Evolutionary conservation across 352 stramenopile species (phyloP).

Genomic region (Lagenidium sp.): DNA sequence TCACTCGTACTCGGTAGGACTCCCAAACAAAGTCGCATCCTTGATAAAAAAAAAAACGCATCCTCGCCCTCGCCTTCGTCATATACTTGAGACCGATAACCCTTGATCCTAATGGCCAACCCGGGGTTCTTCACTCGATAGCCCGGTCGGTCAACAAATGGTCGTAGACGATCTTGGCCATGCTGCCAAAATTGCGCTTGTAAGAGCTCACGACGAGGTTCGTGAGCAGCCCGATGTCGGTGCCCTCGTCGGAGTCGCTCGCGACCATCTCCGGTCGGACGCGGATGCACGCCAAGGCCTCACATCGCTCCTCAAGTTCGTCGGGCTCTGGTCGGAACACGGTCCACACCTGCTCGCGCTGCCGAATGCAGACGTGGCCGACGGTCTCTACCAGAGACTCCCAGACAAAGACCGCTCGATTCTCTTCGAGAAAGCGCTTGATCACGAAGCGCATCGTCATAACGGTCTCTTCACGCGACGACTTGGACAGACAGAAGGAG

Average conservation of each 20-base stretch:
- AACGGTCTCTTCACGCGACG: conserved; percentile 10
- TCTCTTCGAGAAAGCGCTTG: conserved; percentile 13
- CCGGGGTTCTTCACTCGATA: too few species aligned
- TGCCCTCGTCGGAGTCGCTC: conserved; percentile 4
- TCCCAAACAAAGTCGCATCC: too few species aligned
- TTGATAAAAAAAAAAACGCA: too few species aligned
- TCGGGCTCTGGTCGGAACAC: conserved; percentile 1
- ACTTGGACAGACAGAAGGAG: conserved; percentile 20
- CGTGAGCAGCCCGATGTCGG: conserved; percentile 27
- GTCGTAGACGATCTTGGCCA: conserved; percentile 36
- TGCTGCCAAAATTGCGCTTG: conserved; percentile 25
- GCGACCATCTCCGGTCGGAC: conserved; percentile 10
- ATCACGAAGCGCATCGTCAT: conserved; percentile 13
- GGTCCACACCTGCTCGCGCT: conserved; percentile 14
- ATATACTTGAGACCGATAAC: too few species aligned
- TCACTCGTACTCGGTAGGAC: too few species aligned
- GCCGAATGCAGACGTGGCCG: conserved; percentile 5
- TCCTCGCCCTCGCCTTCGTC: too few species aligned
- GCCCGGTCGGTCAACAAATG: too few species aligned
- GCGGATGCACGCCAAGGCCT: conserved; percentile 10
- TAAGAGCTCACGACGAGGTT: conserved; percentile 39
- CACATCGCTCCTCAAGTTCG: conserved; percentile 4
- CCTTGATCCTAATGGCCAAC: too few species aligned
- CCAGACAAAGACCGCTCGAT: conserved; percentile 13
- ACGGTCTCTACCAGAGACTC: conserved; percentile 11